Conservation (phyloP, 257 asterid species). For the Solanum commersonii region DNA sequence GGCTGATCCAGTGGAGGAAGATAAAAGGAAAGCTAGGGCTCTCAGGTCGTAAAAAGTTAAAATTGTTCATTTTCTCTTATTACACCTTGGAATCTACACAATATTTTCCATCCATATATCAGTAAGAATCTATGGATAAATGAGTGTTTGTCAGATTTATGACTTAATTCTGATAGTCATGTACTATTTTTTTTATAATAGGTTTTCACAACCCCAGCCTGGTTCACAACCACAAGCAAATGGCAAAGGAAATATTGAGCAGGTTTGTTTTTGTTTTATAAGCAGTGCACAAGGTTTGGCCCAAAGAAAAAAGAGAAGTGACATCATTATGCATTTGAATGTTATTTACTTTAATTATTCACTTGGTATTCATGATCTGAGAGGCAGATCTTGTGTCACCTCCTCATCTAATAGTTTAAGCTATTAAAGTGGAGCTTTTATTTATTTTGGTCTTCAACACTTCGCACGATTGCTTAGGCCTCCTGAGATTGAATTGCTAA, state of each 20-base stretch:
- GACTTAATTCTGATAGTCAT: not conserved
- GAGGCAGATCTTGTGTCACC: not conserved
- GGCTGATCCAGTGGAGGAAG: conserved; percentile 62
- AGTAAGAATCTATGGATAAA: not conserved
- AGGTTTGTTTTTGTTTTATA: conserved; percentile 15
- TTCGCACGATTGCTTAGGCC: not conserved
- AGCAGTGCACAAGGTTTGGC: not conserved
- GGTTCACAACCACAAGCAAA: conserved; percentile 22
- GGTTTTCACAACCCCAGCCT: conserved; percentile 42
- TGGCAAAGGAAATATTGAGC: conserved; percentile 12
- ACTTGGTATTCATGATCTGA: not conserved
- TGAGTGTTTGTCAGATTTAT: not conserved
- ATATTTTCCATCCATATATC: not conserved
- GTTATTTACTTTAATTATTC: not conserved
- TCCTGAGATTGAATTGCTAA: not conserved
- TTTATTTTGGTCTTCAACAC: not conserved
- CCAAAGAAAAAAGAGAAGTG: not conserved
- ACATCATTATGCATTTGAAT: not conserved
- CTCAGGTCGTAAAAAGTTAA: conserved; percentile 42
- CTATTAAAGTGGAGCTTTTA: not conserved
- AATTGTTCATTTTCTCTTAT: not conserved
- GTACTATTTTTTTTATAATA: conserved; percentile 2
- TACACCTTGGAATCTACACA: not conserved
- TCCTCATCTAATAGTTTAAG: not conserved
- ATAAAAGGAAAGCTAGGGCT: conserved; percentile 93